Evolutionary conservation across 768 basidiomycete genomes (phyloP).

Genomic region (Pholiota molesta): DNA sequence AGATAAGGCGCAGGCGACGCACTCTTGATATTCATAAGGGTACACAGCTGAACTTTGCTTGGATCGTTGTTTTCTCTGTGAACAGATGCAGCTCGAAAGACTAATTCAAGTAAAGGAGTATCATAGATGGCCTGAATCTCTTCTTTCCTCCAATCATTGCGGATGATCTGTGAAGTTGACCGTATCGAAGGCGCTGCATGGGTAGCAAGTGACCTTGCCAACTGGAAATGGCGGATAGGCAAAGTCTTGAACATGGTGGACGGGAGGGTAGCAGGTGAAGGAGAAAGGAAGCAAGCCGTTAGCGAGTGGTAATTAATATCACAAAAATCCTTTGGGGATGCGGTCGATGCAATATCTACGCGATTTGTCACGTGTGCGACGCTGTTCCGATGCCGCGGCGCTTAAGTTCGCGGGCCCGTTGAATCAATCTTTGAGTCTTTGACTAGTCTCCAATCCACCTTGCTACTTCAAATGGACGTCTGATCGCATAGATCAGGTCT

Average conservation of each 20-base stretch:
- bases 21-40: constrained; percentile 99
- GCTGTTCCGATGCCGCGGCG: constrained; percentile 5
- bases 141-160: constrained; percentile 72
- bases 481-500: not conserved
- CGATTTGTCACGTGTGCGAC: not conserved
- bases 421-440: not conserved
- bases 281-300: constrained; percentile 9
- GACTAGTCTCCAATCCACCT: not conserved
- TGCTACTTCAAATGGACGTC: not conserved
- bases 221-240: constrained; percentile 26
- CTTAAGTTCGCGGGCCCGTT: constrained; percentile 2
- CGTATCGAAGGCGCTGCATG: constrained; percentile 44
- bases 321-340: not conserved
- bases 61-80: constrained; percentile 90
- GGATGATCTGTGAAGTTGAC: constrained; percentile 34
- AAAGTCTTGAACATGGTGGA: constrained; percentile 43
- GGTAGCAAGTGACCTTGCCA: constrained; percentile 63
- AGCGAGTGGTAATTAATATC: not conserved
- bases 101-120: constrained; percentile 82
- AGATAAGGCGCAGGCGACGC: constrained; percentile 36
- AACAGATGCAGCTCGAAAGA: constrained; percentile 82
- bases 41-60: constrained; percentile 91
- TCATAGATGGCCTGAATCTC: constrained; percentile 90
- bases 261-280: constrained; percentile 8
- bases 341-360: not conserved